Evolutionary conservation across 1,139 yeast species (phyloP).

Genomic region (Candida sp.): DNA sequence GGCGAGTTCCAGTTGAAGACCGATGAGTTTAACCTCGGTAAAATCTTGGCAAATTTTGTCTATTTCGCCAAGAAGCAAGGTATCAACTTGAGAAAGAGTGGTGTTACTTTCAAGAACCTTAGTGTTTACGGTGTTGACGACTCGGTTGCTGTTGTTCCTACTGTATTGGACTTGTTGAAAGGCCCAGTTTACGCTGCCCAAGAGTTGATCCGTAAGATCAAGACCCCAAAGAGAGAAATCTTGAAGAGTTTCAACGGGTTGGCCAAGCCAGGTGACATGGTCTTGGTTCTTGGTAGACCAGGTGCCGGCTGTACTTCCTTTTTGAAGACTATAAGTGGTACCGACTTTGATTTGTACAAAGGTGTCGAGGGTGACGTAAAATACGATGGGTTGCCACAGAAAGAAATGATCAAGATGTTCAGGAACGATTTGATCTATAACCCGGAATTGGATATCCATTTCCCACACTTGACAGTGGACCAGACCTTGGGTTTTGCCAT

Average conservation of each 20-base stretch:
- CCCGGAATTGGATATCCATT: constrained; percentile 66
- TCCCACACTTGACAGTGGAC: constrained; percentile 66
- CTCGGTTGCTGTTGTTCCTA: constrained; percentile 48
- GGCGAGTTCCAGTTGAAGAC: constrained; percentile 15
- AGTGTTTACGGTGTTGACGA: constrained; percentile 53
- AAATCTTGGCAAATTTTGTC: constrained; percentile 17
- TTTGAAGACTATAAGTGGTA: constrained; percentile 57
- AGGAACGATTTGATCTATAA: constrained; percentile 60
- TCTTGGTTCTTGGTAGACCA: constrained; percentile 66
- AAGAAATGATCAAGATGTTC: constrained; percentile 51
- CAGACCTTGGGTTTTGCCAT: constrained; percentile 66
- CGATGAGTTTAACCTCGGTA: constrained; percentile 16
- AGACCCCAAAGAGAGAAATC: constrained; percentile 42
- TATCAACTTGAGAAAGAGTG: constrained; percentile 45
- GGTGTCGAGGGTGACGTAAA: constrained; percentile 38
- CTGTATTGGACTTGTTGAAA: constrained; percentile 50
- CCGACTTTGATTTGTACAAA: constrained; percentile 26
- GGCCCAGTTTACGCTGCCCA: constrained; percentile 31
- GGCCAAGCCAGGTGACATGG: constrained; percentile 64
- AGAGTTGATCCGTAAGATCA: constrained; percentile 14
- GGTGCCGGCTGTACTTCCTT: constrained; percentile 72
- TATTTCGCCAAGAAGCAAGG: constrained; percentile 38
- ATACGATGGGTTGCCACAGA: constrained; percentile 55
- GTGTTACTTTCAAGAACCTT: constrained; percentile 51
- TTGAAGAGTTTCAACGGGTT: constrained; percentile 43